Base-by-base conservation (phyloP, 164 flowering plant species). In the Chimonanthus praecox region DNA sequence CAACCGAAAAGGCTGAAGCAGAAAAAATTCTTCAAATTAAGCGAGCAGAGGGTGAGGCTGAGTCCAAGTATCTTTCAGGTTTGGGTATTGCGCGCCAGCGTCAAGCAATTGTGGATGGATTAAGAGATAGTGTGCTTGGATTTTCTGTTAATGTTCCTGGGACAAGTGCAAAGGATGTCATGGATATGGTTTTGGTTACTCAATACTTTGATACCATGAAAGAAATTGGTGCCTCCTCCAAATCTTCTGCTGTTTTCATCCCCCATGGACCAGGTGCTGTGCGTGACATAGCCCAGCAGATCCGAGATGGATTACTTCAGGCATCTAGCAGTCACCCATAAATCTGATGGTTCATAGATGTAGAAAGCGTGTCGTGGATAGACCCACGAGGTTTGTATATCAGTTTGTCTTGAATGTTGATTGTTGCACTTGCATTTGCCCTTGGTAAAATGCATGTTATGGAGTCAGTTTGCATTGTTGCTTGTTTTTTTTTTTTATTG, bases 201-300 rank as follows among this genome's bases (percentile, higher is more conserved):
- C 92, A 86, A 73, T 89, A 89, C 73, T 87, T 88, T 64, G 92
- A 88, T 72, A 88, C 92, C 51, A 84, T 88, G 94, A 90, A 88
- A 77, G 94, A 90, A 47, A 88, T 90, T 21, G 92, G 92, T 5
- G 89, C 90, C 43, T 4, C 87, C 64, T 83, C 91, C 16, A 90
- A 90, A 68, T 83, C 91, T 44, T 87, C 92, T 18, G 82, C 92
- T 1, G 92, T 88, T 18, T 89, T 89, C 75, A 87, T 89, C 62
- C 94, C 94, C 3, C 94, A 88, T 64, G 94, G 94, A 33, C 92
- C 94, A n/a, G 94, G 91, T 16, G 89, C 90, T 47, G 91, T 88
- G 61, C 80, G 85, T 8, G 91, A 90, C 68, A 80, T 88, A 16
- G 91, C 92, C 1, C 7, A 82, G n/a, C 92, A 88, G 78, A 88